Percentiles rank a stretch among this genome's conserved stretches.
Conservation (phyloP, 2,329 filamentous ascomycete species). For the Calonectria montana region DNA sequence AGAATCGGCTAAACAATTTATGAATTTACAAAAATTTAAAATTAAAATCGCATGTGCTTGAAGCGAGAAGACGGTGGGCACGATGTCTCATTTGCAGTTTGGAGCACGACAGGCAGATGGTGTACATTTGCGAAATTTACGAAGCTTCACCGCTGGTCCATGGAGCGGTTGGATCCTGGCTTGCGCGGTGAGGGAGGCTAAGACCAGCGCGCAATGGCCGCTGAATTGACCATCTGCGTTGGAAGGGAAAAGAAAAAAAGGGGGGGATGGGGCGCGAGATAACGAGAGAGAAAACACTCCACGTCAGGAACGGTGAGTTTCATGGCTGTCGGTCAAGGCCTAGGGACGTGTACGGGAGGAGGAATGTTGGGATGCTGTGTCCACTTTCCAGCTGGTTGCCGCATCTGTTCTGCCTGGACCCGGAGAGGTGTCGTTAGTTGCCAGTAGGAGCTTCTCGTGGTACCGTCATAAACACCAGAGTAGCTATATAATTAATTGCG, state of each 20-base stretch:
- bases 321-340: slow-evolving; percentile 5
- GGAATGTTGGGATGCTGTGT: not conserved
- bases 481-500: slow-evolving; percentile 30
- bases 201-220: not conserved
- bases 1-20: not conserved
- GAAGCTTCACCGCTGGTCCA: slow-evolving; percentile 16
- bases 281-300: not conserved
- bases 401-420: slow-evolving; percentile 26
- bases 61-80: not conserved
- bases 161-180: not conserved
- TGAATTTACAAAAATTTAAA: not conserved
- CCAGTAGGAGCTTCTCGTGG: slow-evolving; percentile 34
- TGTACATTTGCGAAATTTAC: slow-evolving; percentile 5
- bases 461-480: slow-evolving; percentile 30
- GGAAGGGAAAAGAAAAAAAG: not conserved
- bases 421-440: slow-evolving; percentile 28
- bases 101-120: slow-evolving; percentile 7
- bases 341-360: not conserved
- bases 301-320: not conserved
- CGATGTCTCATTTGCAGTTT: slow-evolving; percentile 2
- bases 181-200: slow-evolving; percentile 1
- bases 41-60: not conserved
- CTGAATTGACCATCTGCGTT: not conserved
- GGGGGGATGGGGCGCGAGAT: not conserved
- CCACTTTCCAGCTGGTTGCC: slow-evolving; percentile 12